Evolutionary conservation across 2,329 filamentous ascomycete genomes (phyloP), one percentile per base, ranked within the genome.

Genomic region (Endoconidiophora laricicola): DNA sequence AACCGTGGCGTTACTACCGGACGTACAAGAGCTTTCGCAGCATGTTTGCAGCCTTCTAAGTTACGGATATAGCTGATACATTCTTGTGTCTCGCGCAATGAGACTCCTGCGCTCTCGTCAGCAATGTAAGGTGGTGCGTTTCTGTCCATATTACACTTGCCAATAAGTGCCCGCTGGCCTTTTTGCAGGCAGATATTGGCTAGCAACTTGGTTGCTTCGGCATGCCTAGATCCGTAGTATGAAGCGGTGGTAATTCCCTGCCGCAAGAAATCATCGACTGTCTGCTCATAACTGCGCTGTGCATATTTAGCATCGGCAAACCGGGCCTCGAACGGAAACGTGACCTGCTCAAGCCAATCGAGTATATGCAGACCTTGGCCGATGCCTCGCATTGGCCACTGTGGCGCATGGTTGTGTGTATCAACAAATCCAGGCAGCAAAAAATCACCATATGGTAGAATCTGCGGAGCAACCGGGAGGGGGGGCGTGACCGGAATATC

Each of bases 331-430:
- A 76, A 70, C 1, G 74, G 76, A 56, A 81, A 83, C 0, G 79
- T 83, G 23, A 79, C 66, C n/a, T 71, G 60, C 33, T 74, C 67
- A 1, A 83, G 66, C 79, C 79, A 83, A 57, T 81, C 73, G 6
- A 79, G 64, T 53, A 76, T 72, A 54, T 74, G 67, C 60, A 71
- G 63, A 41, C 71, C 65, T 56, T 72, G 68, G 4, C 69, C 68
- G 3, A 72, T 62, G 24, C 71, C 68, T 22, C 69, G 63, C 60
- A 68, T 66, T 12, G 67, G 61, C 66, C 68, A 73, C 56, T 75
- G 70, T 38, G 79, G 78, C 0, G 79, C 79, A 57, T 83, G 79
- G 54, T 79, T 80, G 60, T 83, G 79, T 1, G 78, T 81, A 63
- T 83, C 79, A 48, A 83, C 65, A 56, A 79, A 73, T 41, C 75